These are phyloP conservation scores for Xylariaceae sp. DNA, from an alignment of 2,329 filamentous ascomycete species.

Conservation along the genomic window DNA sequence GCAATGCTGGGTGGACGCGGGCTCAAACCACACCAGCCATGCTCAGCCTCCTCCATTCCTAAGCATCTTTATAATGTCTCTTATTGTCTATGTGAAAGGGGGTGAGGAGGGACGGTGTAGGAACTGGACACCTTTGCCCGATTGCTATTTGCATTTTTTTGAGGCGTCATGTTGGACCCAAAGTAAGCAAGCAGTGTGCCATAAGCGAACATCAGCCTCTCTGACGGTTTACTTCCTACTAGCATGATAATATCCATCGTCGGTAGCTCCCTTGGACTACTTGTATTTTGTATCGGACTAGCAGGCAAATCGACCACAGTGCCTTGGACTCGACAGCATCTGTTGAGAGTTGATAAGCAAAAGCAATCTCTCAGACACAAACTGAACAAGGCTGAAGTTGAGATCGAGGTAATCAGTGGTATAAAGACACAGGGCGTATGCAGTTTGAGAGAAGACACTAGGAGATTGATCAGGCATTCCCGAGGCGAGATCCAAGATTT, in stretches of 20 bases:
- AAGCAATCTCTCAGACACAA: background rate
- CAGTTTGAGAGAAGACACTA: background rate
- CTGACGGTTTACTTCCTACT: background rate
- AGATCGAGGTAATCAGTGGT: background rate
- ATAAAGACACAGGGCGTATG: background rate
- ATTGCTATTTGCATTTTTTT: background rate
- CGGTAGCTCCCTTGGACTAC: conserved; percentile 3
- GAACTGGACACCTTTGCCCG: background rate
- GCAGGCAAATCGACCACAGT: background rate
- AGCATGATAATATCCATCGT: conserved; percentile 5
- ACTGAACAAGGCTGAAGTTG: background rate
- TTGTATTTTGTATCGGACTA: background rate
- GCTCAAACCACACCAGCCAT: too few species aligned
- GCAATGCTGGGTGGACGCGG: background rate
- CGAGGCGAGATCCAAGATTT: background rate
- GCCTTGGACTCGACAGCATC: conserved; percentile 1
- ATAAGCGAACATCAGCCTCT: background rate
- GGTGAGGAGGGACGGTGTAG: background rate
- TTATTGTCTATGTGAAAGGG: background rate
- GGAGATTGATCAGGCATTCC: conserved; percentile 4
- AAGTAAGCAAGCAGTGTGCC: conserved; percentile 1
- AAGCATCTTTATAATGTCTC: background rate
- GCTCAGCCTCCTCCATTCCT: too few species aligned
- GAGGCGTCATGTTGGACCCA: conserved; percentile 2
- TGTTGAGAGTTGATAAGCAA: background rate